These are phyloP conservation scores for Leucocoprinus leucothites DNA, from an alignment of 768 basidiomycete genomes.

Conservation along the genomic window DNA sequence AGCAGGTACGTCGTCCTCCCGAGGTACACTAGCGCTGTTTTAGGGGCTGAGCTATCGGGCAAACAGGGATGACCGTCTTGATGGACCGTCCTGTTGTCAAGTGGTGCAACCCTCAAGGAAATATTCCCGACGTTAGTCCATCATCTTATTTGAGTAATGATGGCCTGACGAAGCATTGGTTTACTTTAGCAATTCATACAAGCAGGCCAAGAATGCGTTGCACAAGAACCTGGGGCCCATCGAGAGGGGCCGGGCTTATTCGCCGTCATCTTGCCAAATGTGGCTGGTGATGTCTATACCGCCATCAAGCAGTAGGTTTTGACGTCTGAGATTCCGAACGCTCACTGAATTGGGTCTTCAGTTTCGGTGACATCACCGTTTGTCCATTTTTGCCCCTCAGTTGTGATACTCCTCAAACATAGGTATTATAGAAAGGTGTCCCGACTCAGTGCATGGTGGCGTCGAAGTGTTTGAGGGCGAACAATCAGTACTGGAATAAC, in stretches of 20 bases:
- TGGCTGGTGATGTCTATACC: constrained; percentile 65
- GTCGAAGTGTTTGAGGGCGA: constrained; percentile 59
- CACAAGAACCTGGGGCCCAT: too few species aligned
- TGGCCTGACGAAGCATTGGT: constrained; percentile 27
- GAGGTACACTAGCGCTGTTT: too few species aligned
- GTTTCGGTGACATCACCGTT: constrained; percentile 57
- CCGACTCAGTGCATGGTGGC: constrained; percentile 79
- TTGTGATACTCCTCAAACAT: background rate
- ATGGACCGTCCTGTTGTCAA: constrained; percentile 44
- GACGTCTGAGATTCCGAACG: background rate
- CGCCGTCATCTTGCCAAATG: constrained; percentile 71
- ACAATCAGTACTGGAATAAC: constrained; percentile 78
- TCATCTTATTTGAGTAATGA: too few species aligned
- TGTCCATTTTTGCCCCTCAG: constrained; percentile 12
- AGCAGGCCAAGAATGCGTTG: constrained; percentile 44
- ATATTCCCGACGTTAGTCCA: constrained; percentile 33
- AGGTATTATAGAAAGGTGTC: constrained; percentile 65
- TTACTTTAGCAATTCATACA: constrained; percentile 42
- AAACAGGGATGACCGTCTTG: constrained; percentile 53
- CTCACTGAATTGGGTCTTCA: constrained; percentile 21
- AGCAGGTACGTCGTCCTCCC: constrained; percentile 68
- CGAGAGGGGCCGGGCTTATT: constrained; percentile 62
- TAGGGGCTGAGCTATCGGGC: too few species aligned
- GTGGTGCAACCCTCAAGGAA: constrained; percentile 58
- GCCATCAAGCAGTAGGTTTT: constrained; percentile 73